phyloP scores from a whole-genome alignment of 1,284 basidiomycete species.

The Fomitopsis schrenkii region DNA sequence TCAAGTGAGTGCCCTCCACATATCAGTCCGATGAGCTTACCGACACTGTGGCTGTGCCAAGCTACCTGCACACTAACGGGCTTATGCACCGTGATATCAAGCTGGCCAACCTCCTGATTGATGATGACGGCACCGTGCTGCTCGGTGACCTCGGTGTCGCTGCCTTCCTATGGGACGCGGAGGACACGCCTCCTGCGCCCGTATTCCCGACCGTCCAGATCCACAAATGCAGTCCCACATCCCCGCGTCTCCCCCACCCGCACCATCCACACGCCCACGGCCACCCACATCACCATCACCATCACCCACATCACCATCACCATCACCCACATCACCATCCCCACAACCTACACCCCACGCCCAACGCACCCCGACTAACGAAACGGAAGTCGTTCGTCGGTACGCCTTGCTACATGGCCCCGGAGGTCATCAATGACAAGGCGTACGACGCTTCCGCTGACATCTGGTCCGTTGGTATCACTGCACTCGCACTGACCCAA shows the following conservation, averaged over 20 bases:
- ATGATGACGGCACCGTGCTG: conserved; percentile 86
- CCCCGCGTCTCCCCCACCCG: not conserved
- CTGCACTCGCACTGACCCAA: conserved; percentile 79
- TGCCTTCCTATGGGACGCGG: conserved; percentile 70
- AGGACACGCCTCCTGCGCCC: conserved; percentile 29
- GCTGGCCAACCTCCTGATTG: conserved; percentile 84
- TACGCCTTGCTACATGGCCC: conserved; percentile 95
- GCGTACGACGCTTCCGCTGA: conserved; percentile 85
- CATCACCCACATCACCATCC: conserved; percentile 5
- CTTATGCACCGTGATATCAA: conserved; percentile 90
- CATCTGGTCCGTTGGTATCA: conserved; percentile 92
- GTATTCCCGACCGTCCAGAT: conserved; percentile 6
- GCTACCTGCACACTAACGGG: conserved; percentile 84
- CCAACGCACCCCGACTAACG: conserved; percentile 30
- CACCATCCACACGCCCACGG: conserved; percentile 6
- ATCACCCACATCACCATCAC: conserved; percentile 6
- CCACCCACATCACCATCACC: conserved; percentile 6
- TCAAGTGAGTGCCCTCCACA: conserved; percentile 53
- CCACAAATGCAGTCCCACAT: conserved; percentile 15
- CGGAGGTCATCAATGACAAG: conserved; percentile 81
- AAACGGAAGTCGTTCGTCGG: conserved; percentile 88
- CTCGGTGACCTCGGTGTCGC: conserved; percentile 88
- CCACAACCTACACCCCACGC: conserved; percentile 13
- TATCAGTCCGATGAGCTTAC: not conserved
- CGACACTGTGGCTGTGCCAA: conserved; percentile 22